Base-by-base conservation (phyloP, 2,329 filamentous ascomycete species). In the Sporothrix pseudoabietina region DNA sequence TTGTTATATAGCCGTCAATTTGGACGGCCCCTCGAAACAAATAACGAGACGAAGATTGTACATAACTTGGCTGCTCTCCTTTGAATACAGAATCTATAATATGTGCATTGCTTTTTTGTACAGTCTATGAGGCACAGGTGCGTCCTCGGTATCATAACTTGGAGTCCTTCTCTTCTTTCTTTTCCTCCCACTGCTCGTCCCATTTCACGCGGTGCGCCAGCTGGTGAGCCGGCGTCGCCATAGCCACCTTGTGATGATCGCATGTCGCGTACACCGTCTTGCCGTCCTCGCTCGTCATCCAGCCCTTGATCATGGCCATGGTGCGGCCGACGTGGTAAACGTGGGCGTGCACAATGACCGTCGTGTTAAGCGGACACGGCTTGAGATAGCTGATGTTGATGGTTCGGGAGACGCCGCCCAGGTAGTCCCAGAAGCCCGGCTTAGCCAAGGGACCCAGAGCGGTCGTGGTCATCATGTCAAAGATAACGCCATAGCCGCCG, bases 381-480 rank as follows among this genome's bases (percentile, higher is more conserved):
- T 82, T 83, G 0, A 87, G 78, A 75, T 86, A 87, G 41, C 83
- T 85, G n/a, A 87, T 82, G 74, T 85, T 85, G 44, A 87, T 78
- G 0, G 82, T 81, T 6, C 86, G 80, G 4, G 85, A 85, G 0
- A 87, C 84, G 4, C 85, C 85, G 1, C 84, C 85, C 71, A 87
- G 79, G 75, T 61, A 78, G 80, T 86, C 82, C 85, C 85, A 87
- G 76, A 82, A 86, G 2, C 83, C 85, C 0, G 84, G 83, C 49
- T 79, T 81, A 5, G 84, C 81, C 14, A 87, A 69, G 1, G 85
- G 84, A 55, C 84, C 85, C 22, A 87, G 78, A 0, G 85, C 84
- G 14, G 82, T 82, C 0, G 84, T 86, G 4, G 85, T 87, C 72
- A 83, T 82, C 79, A 88, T 85, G 77, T 90, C 88, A 74, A 87